Percentiles rank a stretch among this genome's conserved stretches.
These are phyloP conservation scores for Boechera retrofracta DNA, from an alignment of 345 rosid species.

Conservation along the genomic window DNA sequence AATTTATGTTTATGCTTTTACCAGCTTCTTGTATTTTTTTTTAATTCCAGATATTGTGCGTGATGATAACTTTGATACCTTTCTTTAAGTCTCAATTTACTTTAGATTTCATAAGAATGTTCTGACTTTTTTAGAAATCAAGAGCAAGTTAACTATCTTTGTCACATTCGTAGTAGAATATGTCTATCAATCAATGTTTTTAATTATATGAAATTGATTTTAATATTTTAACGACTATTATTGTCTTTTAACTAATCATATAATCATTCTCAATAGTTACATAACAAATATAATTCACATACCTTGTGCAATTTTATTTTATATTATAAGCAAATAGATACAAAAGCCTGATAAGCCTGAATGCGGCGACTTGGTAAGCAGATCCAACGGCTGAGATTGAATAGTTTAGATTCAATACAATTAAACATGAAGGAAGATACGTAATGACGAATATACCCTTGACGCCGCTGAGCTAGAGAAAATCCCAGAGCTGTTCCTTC, in stretches of 20 bases:
- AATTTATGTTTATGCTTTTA: conserved; percentile 5
- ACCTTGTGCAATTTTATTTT: background rate
- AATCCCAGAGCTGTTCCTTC: conserved; percentile 26
- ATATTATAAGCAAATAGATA: too few species aligned
- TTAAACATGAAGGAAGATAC: conserved; percentile 9
- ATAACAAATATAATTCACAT: background rate
- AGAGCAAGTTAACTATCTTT: conserved; percentile 18
- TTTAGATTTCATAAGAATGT: conserved; percentile 12
- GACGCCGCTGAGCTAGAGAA: conserved; percentile 22
- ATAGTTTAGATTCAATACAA: background rate
- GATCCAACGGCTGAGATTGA: conserved; percentile 46
- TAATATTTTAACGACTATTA: background rate
- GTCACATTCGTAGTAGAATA: background rate
- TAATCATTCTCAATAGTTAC: background rate
- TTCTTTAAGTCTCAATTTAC: background rate
- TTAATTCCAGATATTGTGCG: too few species aligned
- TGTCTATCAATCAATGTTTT: background rate
- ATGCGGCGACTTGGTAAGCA: conserved; percentile 30
- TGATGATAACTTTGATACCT: too few species aligned
- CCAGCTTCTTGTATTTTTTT: background rate
- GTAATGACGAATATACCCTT: conserved; percentile 47
- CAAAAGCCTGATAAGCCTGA: too few species aligned
- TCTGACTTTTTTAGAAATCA: background rate
- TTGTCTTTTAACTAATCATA: background rate
- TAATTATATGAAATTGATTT: background rate